A percentile compares a stretch with the other conserved stretches of the same genome.
Conservation (phyloP, 2,329 filamentous ascomycete species). For the Pseudogymnoascus verrucosus region DNA sequence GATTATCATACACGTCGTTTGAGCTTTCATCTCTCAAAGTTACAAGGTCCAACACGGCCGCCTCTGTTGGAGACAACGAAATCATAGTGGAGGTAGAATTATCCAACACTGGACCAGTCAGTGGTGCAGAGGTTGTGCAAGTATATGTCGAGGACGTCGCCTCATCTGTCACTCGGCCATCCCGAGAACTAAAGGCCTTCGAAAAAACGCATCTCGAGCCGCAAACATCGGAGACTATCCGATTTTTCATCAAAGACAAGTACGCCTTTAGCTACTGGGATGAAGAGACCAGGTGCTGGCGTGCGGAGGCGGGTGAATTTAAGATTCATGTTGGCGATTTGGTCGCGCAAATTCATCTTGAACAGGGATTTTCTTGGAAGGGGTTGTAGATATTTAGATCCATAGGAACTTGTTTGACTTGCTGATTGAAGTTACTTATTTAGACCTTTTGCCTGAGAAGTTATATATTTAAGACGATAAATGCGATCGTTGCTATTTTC, state of each 20-base stretch:
- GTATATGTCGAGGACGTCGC: slow-evolving; percentile 12
- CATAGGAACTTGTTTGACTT: neutral
- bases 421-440: neutral
- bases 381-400: neutral
- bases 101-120: neutral
- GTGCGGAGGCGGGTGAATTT: slow-evolving; percentile 9
- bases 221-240: neutral
- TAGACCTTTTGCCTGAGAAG: neutral
- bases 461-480: neutral
- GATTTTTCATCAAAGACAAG: neutral
- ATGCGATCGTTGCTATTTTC: neutral
- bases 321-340: neutral
- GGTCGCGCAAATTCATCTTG: neutral
- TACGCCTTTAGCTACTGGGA: slow-evolving; percentile 11
- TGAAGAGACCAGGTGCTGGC: slow-evolving; percentile 3
- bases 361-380: neutral
- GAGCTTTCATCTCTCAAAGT: neutral
- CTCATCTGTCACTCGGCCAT: neutral
- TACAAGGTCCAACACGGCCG: neutral
- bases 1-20: slow-evolving; percentile 10
- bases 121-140: slow-evolving; percentile 14
- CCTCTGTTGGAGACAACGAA: neutral
- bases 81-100: neutral
- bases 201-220: slow-evolving; percentile 10
- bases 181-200: slow-evolving; percentile 11